phyloP scores from a whole-genome alignment of 306 rosid genomes.

The Pachyrhizus erosus region DNA sequence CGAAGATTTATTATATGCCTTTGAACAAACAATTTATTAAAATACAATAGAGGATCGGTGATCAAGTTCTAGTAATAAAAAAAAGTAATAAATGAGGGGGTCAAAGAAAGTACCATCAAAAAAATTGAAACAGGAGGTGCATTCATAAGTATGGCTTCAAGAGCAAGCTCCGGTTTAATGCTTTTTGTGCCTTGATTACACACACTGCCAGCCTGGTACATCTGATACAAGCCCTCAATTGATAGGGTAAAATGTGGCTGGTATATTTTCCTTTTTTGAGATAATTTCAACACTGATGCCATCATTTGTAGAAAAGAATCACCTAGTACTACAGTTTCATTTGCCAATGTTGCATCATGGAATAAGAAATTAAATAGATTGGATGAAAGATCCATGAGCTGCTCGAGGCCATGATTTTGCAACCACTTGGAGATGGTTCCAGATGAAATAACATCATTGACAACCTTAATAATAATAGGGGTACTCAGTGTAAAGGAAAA shows the following conservation, averaged over 20 bases:
- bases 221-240: conserved; percentile 64
- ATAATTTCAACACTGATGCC: conserved; percentile 59
- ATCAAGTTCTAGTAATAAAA: not conserved
- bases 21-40: conserved; percentile 19
- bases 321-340: conserved; percentile 53
- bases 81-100: conserved; percentile 27
- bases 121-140: conserved; percentile 62
- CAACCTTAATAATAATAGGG: conserved; percentile 59
- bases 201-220: conserved; percentile 54
- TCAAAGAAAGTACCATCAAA: conserved; percentile 60
- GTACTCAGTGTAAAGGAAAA: conserved; percentile 24
- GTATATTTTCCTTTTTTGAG: conserved; percentile 69
- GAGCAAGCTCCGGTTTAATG: conserved; percentile 57
- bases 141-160: conserved; percentile 75
- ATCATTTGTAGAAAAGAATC: conserved; percentile 63
- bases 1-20: not conserved
- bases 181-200: conserved; percentile 38
- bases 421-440: conserved; percentile 78
- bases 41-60: conserved; percentile 1
- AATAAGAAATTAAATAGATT: conserved; percentile 62
- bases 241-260: conserved; percentile 86
- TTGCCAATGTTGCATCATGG: conserved; percentile 49
- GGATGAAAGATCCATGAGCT: conserved; percentile 74
- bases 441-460: conserved; percentile 62
- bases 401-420: conserved; percentile 80